Percentiles rank a stretch among this genome's conserved stretches.
Evolutionary conservation across 495 filamentous ascomycete genomes (phyloP).

Genomic region (Aspergillus asperescens): DNA sequence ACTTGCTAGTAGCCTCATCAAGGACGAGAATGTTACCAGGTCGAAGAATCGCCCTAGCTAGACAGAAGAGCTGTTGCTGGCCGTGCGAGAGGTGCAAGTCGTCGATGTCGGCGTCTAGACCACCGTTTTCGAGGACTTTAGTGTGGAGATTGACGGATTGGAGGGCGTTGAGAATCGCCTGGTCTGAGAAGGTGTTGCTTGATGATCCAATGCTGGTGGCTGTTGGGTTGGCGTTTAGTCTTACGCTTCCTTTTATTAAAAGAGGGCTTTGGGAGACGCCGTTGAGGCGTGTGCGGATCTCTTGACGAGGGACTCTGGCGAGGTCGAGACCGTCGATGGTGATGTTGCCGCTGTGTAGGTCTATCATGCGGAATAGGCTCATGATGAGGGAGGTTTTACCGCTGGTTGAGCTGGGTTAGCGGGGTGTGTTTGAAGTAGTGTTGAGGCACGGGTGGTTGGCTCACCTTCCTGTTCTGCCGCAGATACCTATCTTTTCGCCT

Average conservation of each 20-base stretch:
- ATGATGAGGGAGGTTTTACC: constrained; percentile 48
- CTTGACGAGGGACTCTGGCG: constrained; percentile 40
- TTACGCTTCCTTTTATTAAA: constrained; percentile 41
- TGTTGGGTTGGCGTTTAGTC: constrained; percentile 47
- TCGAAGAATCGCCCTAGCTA: constrained; percentile 56
- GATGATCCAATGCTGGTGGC: background rate
- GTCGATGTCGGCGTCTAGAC: constrained; percentile 47
- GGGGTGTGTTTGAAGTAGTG: too few species aligned
- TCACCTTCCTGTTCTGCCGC: constrained; percentile 44
- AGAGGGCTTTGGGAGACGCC: constrained; percentile 57
- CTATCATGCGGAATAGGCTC: constrained; percentile 51
- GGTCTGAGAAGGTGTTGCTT: constrained; percentile 17
- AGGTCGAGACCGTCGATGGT: constrained; percentile 46
- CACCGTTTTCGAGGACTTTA: constrained; percentile 46
- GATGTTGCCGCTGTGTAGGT: constrained; percentile 39
- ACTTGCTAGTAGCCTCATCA: constrained; percentile 52
- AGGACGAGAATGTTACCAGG: constrained; percentile 43
- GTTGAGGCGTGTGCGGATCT: constrained; percentile 45
- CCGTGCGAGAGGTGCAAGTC: constrained; percentile 52
- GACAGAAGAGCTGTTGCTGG: constrained; percentile 59
- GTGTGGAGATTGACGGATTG: constrained; percentile 44
- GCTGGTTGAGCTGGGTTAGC: constrained; percentile 19
- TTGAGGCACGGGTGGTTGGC: constrained; percentile 1
- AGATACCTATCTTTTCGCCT: constrained; percentile 56
- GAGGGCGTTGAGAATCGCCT: constrained; percentile 43